Percentiles rank a stretch among this genome's conserved stretches.
These are phyloP conservation scores for Trichoderma sp. DNA, from an alignment of 2,329 filamentous ascomycete species.

Conservation along the genomic window DNA sequence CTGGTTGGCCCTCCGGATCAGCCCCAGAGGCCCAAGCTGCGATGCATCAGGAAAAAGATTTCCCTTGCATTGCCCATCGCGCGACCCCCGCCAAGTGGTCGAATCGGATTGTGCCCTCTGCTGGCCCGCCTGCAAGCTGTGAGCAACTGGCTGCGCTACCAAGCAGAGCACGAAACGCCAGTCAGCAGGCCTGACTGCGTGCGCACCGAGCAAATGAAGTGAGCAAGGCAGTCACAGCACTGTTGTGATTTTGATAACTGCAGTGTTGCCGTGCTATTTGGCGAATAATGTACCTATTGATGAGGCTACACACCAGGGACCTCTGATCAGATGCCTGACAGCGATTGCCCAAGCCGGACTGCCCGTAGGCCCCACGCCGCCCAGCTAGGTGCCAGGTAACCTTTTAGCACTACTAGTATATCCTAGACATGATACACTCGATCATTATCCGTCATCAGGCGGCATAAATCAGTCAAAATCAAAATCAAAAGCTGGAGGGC, in stretches of 20 bases:
- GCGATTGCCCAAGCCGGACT: background rate
- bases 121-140: constrained; percentile 6
- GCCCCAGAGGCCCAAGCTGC: background rate
- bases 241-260: too few relatives aligned
- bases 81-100: constrained; percentile 17
- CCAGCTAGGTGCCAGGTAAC: too few relatives aligned
- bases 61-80: constrained; percentile 9
- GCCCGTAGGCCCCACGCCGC: too few relatives aligned
- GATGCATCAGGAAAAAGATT: constrained; percentile 20
- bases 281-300: background rate
- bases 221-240: background rate
- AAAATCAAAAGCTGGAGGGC: background rate
- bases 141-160: constrained; percentile 2
- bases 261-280: background rate
- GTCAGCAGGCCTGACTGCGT: constrained; percentile 12
- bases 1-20: background rate
- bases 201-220: background rate
- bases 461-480: background rate
- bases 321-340: background rate
- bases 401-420: too few relatives aligned
- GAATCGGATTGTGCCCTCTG: constrained; percentile 12
- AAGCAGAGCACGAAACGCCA: constrained; percentile 1
- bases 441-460: background rate
- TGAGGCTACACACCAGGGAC: background rate
- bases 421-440: background rate